Conservation (phyloP, 129 eudicot genomes). For the Arctium lappa region DNA sequence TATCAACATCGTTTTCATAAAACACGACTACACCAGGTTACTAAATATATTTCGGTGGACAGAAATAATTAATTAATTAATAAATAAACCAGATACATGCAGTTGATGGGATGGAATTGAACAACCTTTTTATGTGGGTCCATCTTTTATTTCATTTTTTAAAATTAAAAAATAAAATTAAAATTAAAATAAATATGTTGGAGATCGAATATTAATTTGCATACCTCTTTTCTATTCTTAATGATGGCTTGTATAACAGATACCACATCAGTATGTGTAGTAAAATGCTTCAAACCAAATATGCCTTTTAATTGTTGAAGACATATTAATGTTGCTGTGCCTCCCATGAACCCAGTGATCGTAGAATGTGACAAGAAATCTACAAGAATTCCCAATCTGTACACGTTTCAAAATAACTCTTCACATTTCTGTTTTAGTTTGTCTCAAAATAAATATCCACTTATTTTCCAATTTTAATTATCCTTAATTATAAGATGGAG, state of each 20-base stretch:
- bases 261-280: constrained; percentile 55
- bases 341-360: constrained; percentile 91
- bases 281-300: constrained; percentile 82
- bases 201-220: not conserved
- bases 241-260: constrained; percentile 53
- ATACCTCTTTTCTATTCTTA: constrained; percentile 57
- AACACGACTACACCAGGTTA: not conserved
- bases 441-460: not conserved
- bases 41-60: not conserved
- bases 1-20: not conserved
- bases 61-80: not conserved
- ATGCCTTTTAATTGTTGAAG: constrained; percentile 84
- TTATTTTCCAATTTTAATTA: not conserved
- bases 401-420: not conserved
- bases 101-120: no score
- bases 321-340: constrained; percentile 70
- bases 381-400: constrained; percentile 78
- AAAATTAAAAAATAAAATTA: no score
- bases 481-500: no score
- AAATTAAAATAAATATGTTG: no score
- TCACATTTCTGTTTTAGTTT: not conserved
- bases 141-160: no score
- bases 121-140: no score
- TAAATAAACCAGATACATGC: no score
- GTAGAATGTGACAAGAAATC: constrained; percentile 94